Evolutionary conservation across 129 eudicot species (phyloP).

Genomic region (Flaveria sonorensis): DNA sequence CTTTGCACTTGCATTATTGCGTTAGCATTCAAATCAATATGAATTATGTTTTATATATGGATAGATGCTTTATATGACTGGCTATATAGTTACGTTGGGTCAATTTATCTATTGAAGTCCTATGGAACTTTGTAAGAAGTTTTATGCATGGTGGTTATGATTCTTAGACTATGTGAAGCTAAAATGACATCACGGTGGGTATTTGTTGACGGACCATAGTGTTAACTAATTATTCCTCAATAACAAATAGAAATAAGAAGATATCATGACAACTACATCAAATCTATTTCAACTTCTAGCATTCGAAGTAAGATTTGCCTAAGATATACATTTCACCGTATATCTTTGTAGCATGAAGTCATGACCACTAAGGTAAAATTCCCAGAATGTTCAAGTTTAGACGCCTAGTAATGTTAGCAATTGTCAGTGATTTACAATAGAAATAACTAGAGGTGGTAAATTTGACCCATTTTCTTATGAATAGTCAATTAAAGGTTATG

Average conservation of each 20-base stretch:
- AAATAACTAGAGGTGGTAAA: conserved; percentile 8
- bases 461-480: neutral
- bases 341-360: neutral
- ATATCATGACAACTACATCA: neutral
- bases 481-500: neutral
- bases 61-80: neutral
- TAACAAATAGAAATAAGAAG: neutral
- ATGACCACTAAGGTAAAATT: conserved; percentile 6
- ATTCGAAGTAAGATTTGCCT: conserved; percentile 1
- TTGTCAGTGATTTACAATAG: neutral
- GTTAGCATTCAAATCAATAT: neutral
- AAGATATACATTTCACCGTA: neutral
- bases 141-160: conserved; percentile 10
- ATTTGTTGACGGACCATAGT: neutral
- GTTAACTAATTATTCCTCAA: conserved; percentile 1
- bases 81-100: neutral
- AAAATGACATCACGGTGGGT: neutral
- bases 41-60: neutral
- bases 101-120: neutral
- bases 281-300: conserved; percentile 4
- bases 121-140: neutral
- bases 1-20: conserved; percentile 6
- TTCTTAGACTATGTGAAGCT: neutral
- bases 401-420: neutral
- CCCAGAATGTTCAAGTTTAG: conserved; percentile 2